Conservation (phyloP, 345 rosid species). For the Heritiera littoralis region DNA sequence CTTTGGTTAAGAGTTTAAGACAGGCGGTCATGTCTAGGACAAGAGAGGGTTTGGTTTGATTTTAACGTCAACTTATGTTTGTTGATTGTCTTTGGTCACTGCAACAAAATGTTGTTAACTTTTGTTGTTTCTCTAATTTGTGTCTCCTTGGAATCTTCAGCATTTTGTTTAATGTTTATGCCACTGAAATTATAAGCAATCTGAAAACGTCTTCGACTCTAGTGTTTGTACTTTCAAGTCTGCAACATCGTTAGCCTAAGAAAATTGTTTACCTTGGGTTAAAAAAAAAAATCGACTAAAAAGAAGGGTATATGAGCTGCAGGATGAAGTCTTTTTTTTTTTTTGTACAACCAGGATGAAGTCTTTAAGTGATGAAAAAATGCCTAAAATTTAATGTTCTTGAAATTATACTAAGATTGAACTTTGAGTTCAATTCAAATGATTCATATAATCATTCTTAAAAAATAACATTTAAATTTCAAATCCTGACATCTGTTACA, state of each 20-base stretch:
- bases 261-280: too few relatives aligned
- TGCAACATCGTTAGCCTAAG: neutral
- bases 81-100: neutral
- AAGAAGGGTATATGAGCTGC: too few relatives aligned
- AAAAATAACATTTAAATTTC: too few relatives aligned
- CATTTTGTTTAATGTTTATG: neutral
- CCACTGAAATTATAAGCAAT: slow-evolving; percentile 9
- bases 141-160: neutral
- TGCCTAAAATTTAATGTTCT: too few relatives aligned
- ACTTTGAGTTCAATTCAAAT: too few relatives aligned
- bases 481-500: too few relatives aligned
- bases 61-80: neutral
- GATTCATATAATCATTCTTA: too few relatives aligned
- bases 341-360: too few relatives aligned
- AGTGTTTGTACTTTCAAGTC: neutral
- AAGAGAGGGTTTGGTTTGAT: slow-evolving; percentile 1
- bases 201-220: neutral
- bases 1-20: slow-evolving; percentile 3
- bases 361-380: too few relatives aligned
- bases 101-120: neutral
- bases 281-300: too few relatives aligned
- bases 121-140: neutral
- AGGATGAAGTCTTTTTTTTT: too few relatives aligned
- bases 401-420: too few relatives aligned
- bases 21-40: slow-evolving; percentile 34